Evolutionary conservation across 352 stramenopile genomes (phyloP).

Genomic region (Phytophthora litchii): DNA sequence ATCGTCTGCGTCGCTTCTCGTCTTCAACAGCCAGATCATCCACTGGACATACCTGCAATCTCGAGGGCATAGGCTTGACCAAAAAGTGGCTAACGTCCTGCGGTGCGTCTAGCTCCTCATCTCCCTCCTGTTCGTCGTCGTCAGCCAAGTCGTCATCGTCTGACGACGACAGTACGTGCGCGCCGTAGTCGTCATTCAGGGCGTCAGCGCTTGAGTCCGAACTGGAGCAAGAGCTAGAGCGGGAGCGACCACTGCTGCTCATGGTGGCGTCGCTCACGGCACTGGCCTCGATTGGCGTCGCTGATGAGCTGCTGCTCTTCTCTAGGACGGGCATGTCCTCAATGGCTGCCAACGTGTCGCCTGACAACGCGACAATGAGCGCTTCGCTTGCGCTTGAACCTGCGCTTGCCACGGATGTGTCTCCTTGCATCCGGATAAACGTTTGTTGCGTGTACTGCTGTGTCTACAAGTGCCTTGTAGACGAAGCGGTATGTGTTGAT

Average conservation of each 20-base stretch:
- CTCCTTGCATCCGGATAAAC: constrained; percentile 21
- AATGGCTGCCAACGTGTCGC: constrained; percentile 24
- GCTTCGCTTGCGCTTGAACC: constrained; percentile 32
- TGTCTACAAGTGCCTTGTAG: constrained; percentile 2
- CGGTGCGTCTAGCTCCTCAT: constrained; percentile 31
- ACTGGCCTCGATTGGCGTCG: constrained; percentile 31
- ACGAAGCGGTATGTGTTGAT: background rate
- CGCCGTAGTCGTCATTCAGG: constrained; percentile 46
- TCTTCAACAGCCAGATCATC: constrained; percentile 82
- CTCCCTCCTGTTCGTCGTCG: constrained; percentile 19
- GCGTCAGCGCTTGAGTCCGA: constrained; percentile 37
- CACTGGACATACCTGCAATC: constrained; percentile 72
- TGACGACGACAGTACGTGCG: constrained; percentile 38
- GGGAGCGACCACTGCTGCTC: constrained; percentile 42
- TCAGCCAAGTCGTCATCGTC: constrained; percentile 46
- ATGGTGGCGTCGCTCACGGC: constrained; percentile 45
- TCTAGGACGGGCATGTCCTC: constrained; percentile 18
- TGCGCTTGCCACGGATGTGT: constrained; percentile 24
- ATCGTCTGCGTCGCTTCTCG: constrained; percentile 74
- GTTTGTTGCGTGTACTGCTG: background rate
- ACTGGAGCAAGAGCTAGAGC: constrained; percentile 41
- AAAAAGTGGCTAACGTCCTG: constrained; percentile 40
- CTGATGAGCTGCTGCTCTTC: constrained; percentile 15
- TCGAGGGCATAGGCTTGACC: constrained; percentile 75
- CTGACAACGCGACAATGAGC: constrained; percentile 22